Evolutionary conservation across 2,329 filamentous ascomycete species (phyloP), one percentile per base, ranked within the genome.

Genomic region (Periconia sp.): DNA sequence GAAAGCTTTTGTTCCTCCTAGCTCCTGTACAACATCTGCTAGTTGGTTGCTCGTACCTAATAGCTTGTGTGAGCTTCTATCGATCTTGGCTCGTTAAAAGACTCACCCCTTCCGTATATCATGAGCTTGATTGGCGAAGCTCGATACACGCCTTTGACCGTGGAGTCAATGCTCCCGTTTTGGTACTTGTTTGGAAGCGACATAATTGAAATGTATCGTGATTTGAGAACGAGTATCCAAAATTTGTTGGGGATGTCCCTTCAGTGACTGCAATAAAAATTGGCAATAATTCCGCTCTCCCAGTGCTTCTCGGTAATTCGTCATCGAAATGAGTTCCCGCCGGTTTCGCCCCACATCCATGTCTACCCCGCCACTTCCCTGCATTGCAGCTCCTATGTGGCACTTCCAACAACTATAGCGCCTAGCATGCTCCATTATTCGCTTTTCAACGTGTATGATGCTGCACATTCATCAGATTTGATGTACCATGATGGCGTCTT

Each of bases 1-100:
- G 59, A 81, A 82, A 1, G 78, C 79, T 60, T 79, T 80, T 5
- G 77, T 63, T 19, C 61, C 59, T 12, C 66, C 65, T 7, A 69
- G 55, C 44, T 69, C 64, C 21, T 44, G 28, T 12, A 69, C 56
- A 4, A 68, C 61, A 40, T 63, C 59, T 33, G 54, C 40, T 4
- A 69, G 46, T 40, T 68, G 63, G 6, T 54, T 60, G 33, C 63
- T 68, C 5, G 64, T 68, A 13, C 66, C 66, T 69, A 11, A 3
- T 6, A 1, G 15, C 5, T 40, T n/a, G 7, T 56, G 4, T 48
- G 50, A n/a, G n/a, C n/a, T 39, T 29, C 24, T 16, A 21, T 17
- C 5, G 15, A 15, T 11, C 8, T 12, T 11, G 12, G 19, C 16
- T 5, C 15, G 7, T 4, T 30, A 1, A 11, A 17, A 7, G 33